Evolutionary conservation across 163 green algal genomes (phyloP).

Genomic region (Scenedesmus sp.): DNA sequence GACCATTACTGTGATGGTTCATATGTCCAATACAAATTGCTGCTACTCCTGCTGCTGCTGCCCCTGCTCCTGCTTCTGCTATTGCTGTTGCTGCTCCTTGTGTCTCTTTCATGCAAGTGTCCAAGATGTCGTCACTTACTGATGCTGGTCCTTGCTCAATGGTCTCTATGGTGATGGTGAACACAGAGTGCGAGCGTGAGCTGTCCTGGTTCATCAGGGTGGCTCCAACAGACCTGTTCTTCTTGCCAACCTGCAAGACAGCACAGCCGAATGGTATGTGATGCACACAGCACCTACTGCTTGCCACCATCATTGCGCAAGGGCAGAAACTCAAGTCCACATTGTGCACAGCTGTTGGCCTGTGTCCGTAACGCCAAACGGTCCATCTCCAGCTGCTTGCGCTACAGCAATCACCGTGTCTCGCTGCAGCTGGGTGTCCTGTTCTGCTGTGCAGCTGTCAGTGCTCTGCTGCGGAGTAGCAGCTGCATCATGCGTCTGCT

Average conservation of each 20-base stretch:
- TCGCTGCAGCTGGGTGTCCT: background rate
- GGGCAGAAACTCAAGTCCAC: background rate
- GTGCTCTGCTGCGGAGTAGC: background rate
- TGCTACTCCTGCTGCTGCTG: background rate
- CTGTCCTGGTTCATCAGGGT: constrained; percentile 93
- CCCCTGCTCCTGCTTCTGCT: background rate
- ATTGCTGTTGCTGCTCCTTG: background rate
- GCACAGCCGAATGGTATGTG: background rate
- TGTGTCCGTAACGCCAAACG: background rate
- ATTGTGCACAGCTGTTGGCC: background rate
- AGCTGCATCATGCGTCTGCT: background rate
- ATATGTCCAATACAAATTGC: background rate
- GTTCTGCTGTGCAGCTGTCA: background rate
- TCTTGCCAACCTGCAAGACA: constrained; percentile 77
- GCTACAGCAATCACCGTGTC: background rate
- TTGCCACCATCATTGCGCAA: background rate
- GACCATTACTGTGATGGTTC: background rate
- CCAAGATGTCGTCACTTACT: constrained; percentile 31
- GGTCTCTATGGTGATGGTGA: constrained; percentile 88
- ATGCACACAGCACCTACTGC: background rate
- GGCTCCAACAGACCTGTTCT: constrained; percentile 82
- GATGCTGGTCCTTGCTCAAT: constrained; percentile 60
- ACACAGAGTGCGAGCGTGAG: constrained; percentile 90
- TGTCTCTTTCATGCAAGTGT: background rate
- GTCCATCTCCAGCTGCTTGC: background rate